These are phyloP conservation scores for Boletus vermiculosoides DNA, from an alignment of 768 basidiomycete genomes.

Conservation along the genomic window DNA sequence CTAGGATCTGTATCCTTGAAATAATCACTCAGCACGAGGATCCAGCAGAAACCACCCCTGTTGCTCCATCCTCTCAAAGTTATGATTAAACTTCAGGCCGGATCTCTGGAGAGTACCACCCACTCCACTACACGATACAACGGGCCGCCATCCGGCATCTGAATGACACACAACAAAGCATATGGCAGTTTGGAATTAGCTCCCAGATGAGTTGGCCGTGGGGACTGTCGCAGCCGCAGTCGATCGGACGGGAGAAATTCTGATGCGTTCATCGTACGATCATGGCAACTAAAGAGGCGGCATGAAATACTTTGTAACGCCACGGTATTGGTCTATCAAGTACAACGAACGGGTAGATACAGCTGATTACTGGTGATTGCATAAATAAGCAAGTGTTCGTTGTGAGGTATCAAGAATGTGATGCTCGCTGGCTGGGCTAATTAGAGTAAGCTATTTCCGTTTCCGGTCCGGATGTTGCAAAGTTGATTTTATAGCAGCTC, in stretches of 20 bases:
- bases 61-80: background rate
- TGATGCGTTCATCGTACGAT: background rate
- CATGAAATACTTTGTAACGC: background rate
- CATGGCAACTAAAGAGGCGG: background rate
- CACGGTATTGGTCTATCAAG: slow-evolving; percentile 10
- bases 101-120: background rate
- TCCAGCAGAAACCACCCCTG: background rate
- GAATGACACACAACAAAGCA: background rate
- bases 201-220: background rate
- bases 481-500: slow-evolving; percentile 50
- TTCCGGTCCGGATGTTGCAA: slow-evolving; percentile 1
- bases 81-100: slow-evolving; percentile 1
- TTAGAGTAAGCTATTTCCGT: background rate
- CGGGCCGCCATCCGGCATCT: background rate
- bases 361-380: slow-evolving; percentile 6
- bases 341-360: slow-evolving; percentile 18
- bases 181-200: background rate
- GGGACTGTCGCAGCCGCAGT: background rate
- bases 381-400: background rate
- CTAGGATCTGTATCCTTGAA: slow-evolving; percentile 1
- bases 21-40: background rate
- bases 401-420: slow-evolving; percentile 11
- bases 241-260: background rate
- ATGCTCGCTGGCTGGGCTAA: background rate
- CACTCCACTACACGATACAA: background rate